Evolutionary conservation across 129 eudicot genomes (phyloP), one percentile per base, ranked within the genome.

Genomic region (Scalesia atractyloides): DNA sequence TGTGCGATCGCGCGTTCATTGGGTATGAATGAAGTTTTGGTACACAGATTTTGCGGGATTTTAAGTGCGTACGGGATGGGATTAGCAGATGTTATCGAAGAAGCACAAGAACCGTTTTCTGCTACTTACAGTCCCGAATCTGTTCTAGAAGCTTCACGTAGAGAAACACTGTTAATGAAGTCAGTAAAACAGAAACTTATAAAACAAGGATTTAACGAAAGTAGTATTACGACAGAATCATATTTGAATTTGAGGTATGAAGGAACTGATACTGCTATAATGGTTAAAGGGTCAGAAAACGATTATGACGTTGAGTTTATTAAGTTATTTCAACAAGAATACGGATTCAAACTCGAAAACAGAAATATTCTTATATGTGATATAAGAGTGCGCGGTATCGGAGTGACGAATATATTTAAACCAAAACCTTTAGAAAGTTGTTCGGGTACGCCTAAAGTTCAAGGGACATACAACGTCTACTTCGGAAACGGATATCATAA

Each of bases 51-150:
- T 66, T 94, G 99, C 68, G 99, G 99, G 81, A 90, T 94, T 50
- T 58, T 90, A 69, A 94, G 97, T 80, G 97, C 97, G 3, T 94
- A 90, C 13, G 97, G 99, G 22, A 90, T 94, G 97, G 99, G 99
- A 50, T 77, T 94, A 79, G 99, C 99, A 0, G 99, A 94, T 88
- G 99, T 90, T 30, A 85, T 94, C 30, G 99, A 94, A 84, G 99
- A 94, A 69, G 91, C 87, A 72, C 99, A 90, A 60, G 97, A 86
- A 79, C 99, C 99, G 17, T 94, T 82, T 85, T 82, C 94, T 62
- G 91, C 96, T 50, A 79, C 83, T 66, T 94, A 94, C 53, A 73
- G 85, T 19, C 81, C 83, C 9, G 96, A 94, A 37, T 86, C 96
- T 34, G 71, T 94, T 39, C 67, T 81, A 63, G 96, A 94, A 81